Evolutionary conservation across 495 filamentous ascomycete genomes (phyloP).

Genomic region (Penicillium longicatenatum): DNA sequence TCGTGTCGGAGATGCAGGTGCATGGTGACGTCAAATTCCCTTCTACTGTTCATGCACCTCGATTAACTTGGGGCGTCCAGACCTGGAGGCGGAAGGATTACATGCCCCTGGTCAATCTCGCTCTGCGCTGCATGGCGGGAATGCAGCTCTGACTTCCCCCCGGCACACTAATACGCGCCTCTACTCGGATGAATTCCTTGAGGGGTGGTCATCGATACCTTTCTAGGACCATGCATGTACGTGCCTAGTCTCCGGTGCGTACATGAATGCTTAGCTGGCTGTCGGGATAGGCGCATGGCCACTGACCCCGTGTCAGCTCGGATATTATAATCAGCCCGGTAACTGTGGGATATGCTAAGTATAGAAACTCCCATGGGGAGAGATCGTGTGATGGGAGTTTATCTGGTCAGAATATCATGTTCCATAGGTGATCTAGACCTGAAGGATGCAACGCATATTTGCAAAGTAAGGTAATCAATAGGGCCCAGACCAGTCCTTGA

Average conservation of each 20-base stretch:
- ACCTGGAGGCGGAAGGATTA: conserved; percentile 2
- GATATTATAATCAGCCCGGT: background rate
- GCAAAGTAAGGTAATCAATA: background rate
- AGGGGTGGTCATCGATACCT: conserved; percentile 18
- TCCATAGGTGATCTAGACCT: background rate
- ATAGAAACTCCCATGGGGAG: background rate
- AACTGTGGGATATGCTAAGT: background rate
- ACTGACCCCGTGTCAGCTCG: background rate
- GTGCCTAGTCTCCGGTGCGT: conserved; percentile 3
- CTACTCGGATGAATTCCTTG: conserved; percentile 24
- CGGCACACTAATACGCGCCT: conserved; percentile 37
- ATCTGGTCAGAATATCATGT: background rate
- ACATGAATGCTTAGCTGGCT: background rate
- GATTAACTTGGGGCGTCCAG: conserved; percentile 3
- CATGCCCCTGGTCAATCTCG: conserved; percentile 8
- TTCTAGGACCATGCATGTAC: conserved; percentile 30
- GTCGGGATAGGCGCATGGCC: background rate
- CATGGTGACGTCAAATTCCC: conserved; percentile 18
- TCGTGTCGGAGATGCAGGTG: background rate
- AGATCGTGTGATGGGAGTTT: background rate
- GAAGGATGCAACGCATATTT: background rate
- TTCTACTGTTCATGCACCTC: conserved; percentile 21
- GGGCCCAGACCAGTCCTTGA: too few relatives aligned
- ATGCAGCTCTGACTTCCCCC: conserved; percentile 38
- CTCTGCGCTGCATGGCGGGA: conserved; percentile 25